phyloP scores from a whole-genome alignment of 2,329 filamentous ascomycete genomes.

The Helotiales sp. region DNA sequence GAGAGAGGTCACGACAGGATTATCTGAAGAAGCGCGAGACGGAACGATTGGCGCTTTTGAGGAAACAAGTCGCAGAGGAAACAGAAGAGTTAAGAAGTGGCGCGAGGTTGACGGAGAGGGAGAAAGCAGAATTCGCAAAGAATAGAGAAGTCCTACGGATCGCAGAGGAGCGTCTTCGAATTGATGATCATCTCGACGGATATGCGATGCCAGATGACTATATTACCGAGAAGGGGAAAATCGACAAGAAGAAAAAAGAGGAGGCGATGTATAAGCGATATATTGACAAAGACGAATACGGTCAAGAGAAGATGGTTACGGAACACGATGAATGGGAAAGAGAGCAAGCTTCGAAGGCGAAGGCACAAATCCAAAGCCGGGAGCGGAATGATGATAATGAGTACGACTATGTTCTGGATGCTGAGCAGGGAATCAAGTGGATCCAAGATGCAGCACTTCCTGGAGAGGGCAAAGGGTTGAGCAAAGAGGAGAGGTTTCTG shows the following conservation, averaged over 20 bases:
- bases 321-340: slow-evolving; percentile 97
- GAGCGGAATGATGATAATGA: slow-evolving; percentile 80
- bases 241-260: slow-evolving; percentile 85
- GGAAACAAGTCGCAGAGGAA: slow-evolving; percentile 90
- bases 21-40: slow-evolving; percentile 93
- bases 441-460: slow-evolving; percentile 74
- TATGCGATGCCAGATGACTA: slow-evolving; percentile 95
- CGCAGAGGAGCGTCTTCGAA: slow-evolving; percentile 81
- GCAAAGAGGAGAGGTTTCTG: slow-evolving; percentile 78
- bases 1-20: slow-evolving; percentile 84
- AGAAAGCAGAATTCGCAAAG: slow-evolving; percentile 86
- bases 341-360: slow-evolving; percentile 86
- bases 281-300: slow-evolving; percentile 84
- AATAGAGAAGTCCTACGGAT: slow-evolving; percentile 83
- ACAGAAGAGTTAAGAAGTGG: slow-evolving; percentile 79
- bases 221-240: slow-evolving; percentile 90
- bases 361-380: slow-evolving; percentile 77
- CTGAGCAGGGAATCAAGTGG: slow-evolving; percentile 86
- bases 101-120: slow-evolving; percentile 72
- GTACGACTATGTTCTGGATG: slow-evolving; percentile 93
- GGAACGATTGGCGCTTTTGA: slow-evolving; percentile 82
- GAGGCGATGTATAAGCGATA: slow-evolving; percentile 90
- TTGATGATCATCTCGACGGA: slow-evolving; percentile 91
- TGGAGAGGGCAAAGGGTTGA: slow-evolving; percentile 73
- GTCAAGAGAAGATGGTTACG: slow-evolving; percentile 86